Evolutionary conservation across 1,284 basidiomycete species (phyloP).

Genomic region (Apiotrichum veenhuisii): DNA sequence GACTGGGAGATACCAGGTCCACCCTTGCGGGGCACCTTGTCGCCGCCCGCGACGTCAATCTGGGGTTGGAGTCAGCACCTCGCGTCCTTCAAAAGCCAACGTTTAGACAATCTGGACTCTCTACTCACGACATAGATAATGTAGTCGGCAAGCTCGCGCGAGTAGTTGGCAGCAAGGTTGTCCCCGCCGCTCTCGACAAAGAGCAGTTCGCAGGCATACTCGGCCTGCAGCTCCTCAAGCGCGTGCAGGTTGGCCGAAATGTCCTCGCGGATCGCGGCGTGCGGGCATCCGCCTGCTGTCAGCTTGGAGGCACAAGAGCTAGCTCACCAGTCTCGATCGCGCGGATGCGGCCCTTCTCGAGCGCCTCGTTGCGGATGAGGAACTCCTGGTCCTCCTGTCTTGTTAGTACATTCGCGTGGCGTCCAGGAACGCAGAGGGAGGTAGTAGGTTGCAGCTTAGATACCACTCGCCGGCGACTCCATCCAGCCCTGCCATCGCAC

Average conservation of each 20-base stretch:
- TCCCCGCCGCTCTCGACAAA: conserved; percentile 96
- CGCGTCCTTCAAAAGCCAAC: neutral
- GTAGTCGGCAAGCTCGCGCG: conserved; percentile 91
- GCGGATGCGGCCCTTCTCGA: conserved; percentile 77
- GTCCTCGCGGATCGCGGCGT: conserved; percentile 94
- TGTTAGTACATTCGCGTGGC: neutral
- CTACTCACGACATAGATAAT: conserved; percentile 83
- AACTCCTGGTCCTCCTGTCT: conserved; percentile 87
- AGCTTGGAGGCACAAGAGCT: neutral
- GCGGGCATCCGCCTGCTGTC: conserved; percentile 73
- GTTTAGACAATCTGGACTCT: too few relatives aligned
- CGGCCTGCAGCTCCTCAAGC: conserved; percentile 90
- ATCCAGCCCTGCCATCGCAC: neutral
- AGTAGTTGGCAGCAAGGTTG: conserved; percentile 95
- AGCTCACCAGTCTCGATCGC: conserved; percentile 78
- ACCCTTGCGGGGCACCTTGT: conserved; percentile 97
- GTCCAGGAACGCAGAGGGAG: too few relatives aligned
- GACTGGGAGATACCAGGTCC: conserved; percentile 90
- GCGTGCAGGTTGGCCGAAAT: conserved; percentile 96
- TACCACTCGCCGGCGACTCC: too few relatives aligned
- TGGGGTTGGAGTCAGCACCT: too few relatives aligned
- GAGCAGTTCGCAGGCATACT: conserved; percentile 74
- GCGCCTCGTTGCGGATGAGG: conserved; percentile 83
- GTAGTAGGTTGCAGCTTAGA: too few relatives aligned
- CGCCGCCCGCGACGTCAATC: conserved; percentile 73